These are phyloP conservation scores for Trifolium pratense DNA, from an alignment of 306 rosid species.

Conservation along the genomic window DNA sequence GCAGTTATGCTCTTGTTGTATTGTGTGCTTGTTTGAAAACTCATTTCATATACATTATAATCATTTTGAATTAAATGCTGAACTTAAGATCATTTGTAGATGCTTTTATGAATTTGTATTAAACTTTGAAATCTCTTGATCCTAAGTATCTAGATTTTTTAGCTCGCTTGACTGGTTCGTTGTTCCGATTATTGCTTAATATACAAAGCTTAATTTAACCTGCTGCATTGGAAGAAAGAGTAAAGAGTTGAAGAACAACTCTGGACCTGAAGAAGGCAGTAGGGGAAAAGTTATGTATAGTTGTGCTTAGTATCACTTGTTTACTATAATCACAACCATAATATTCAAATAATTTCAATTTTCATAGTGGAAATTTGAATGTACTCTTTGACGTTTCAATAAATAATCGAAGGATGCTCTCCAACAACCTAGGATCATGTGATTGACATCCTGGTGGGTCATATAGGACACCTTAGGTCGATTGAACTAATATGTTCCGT, in stretches of 20 bases:
- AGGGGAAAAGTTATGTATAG: background rate
- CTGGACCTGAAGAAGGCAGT: no score
- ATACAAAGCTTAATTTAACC: background rate
- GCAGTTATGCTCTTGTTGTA: background rate
- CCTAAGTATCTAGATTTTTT: no score
- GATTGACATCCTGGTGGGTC: no score
- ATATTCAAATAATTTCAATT: background rate
- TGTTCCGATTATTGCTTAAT: background rate
- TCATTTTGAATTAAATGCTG: slow-evolving; percentile 10
- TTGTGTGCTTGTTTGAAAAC: background rate
- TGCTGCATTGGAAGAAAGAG: background rate
- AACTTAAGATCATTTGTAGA: background rate
- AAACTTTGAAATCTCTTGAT: slow-evolving; percentile 17
- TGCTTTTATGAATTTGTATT: slow-evolving; percentile 14
- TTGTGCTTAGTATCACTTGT: background rate
- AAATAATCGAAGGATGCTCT: no score
- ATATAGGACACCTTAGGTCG: no score
- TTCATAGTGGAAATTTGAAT: background rate
- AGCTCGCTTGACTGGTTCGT: no score
- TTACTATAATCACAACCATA: background rate
- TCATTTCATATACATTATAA: background rate
- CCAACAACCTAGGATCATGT: no score
- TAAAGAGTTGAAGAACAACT: background rate
- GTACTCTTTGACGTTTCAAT: background rate
- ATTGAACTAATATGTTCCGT: background rate